Conservation (phyloP, 352 stramenopile species). For the Globisporangium cederbergense region DNA sequence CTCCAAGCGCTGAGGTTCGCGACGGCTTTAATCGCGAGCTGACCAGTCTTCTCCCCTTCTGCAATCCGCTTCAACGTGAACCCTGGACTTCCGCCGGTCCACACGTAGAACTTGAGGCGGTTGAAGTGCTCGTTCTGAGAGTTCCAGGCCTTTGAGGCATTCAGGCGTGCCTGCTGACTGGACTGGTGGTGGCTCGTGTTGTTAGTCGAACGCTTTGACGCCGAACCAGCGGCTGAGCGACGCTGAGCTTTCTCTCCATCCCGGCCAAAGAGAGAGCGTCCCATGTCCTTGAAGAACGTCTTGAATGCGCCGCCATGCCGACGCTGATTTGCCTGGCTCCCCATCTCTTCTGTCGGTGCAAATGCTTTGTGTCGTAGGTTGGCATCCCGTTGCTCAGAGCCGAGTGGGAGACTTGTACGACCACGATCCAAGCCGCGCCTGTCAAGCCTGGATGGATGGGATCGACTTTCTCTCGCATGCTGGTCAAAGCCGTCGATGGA, state of each 20-base stretch:
- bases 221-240: not conserved
- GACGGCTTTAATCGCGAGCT: constrained; percentile 29
- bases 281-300: constrained; percentile 17
- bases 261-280: constrained; percentile 13
- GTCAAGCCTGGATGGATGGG: not conserved
- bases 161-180: not conserved
- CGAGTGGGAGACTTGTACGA: not conserved
- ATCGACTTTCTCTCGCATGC: not conserved
- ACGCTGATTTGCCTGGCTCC: not conserved
- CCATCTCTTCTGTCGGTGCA: not conserved
- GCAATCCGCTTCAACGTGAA: constrained; percentile 25
- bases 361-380: not conserved
- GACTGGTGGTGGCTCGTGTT: not conserved
- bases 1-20: constrained; percentile 36
- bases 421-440: not conserved
- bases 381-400: not conserved
- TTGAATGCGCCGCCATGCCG: not conserved
- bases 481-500: constrained; percentile 9
- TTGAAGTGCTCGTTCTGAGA: constrained; percentile 30
- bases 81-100: constrained; percentile 24
- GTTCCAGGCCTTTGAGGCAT: constrained; percentile 17
- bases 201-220: not conserved
- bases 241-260: not conserved
- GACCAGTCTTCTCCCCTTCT: constrained; percentile 9
- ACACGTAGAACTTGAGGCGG: constrained; percentile 50